A percentile compares a stretch with the other conserved stretches of the same genome.
Conservation (phyloP, 177 flowering plant species). For the Telopea speciosissima region DNA sequence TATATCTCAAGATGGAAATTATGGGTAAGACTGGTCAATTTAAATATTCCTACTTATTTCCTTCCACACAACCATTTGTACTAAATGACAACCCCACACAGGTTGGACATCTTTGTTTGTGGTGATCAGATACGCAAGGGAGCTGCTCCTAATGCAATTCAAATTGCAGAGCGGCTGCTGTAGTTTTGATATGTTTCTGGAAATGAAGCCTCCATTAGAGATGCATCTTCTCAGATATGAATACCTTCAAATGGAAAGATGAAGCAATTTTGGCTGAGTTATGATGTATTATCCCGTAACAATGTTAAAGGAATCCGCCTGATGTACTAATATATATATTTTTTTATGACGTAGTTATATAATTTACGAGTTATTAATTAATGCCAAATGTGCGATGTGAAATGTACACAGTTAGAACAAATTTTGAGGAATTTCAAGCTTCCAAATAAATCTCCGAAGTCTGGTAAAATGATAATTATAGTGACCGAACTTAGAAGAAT, state of each 20-base stretch:
- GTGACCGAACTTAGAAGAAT: no score
- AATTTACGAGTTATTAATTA: no score
- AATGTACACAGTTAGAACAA: no score
- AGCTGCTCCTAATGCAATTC: slow-evolving; percentile 95
- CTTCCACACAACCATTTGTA: background rate
- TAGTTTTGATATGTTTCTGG: slow-evolving; percentile 19
- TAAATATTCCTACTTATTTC: background rate
- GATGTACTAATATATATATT: no score
- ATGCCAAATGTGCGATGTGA: no score
- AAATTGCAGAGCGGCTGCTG: slow-evolving; percentile 85
- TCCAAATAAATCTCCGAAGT: no score
- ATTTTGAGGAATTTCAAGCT: no score
- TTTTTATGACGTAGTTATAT: no score
- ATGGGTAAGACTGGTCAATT: slow-evolving; percentile 46
- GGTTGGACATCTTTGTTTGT: slow-evolving; percentile 95
- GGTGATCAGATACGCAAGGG: slow-evolving; percentile 99
- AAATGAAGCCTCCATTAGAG: background rate
- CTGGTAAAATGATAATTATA: no score
- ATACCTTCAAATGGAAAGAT: background rate
- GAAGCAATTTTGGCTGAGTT: background rate
- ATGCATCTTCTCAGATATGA: background rate
- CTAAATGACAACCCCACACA: slow-evolving; percentile 18
- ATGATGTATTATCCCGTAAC: slow-evolving; percentile 7
- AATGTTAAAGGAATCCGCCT: no score
- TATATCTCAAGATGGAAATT: slow-evolving; percentile 73